These are phyloP conservation scores for Gremmenia infestans DNA, from an alignment of 2,329 filamentous ascomycete genomes.

Conservation along the genomic window DNA sequence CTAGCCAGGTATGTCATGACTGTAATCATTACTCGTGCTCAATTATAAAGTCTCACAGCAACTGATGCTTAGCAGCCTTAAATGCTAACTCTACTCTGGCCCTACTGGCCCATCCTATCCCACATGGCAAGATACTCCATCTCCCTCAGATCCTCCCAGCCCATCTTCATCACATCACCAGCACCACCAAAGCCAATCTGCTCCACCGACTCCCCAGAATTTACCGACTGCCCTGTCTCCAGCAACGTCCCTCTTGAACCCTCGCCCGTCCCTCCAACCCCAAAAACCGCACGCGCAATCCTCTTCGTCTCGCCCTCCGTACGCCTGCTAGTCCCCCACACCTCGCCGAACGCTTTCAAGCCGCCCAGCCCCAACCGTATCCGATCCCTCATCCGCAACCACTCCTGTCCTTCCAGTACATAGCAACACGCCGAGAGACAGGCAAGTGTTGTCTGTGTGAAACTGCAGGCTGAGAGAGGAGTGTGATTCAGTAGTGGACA, in stretches of 20 bases:
- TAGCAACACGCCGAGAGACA: slow-evolving; percentile 56
- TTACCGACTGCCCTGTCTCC: slow-evolving; percentile 2
- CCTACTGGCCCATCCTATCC: slow-evolving; percentile 6
- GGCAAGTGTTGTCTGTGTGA: slow-evolving; percentile 52
- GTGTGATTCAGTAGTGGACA: slow-evolving; percentile 50
- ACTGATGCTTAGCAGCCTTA: neutral
- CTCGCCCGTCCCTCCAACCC: neutral
- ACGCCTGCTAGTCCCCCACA: slow-evolving; percentile 52
- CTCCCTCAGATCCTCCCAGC: neutral
- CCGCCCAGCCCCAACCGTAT: slow-evolving; percentile 56
- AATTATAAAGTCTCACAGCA: neutral
- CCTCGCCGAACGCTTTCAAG: slow-evolving; percentile 48
- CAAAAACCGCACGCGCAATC: slow-evolving; percentile 19
- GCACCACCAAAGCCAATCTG: neutral
- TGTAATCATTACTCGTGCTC: neutral
- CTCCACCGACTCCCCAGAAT: neutral
- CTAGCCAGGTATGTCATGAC: too few relatives aligned
- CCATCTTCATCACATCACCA: neutral
- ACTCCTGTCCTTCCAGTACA: slow-evolving; percentile 37
- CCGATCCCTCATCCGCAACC: slow-evolving; percentile 43
- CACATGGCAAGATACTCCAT: neutral
- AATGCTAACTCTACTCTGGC: neutral
- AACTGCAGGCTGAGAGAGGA: slow-evolving; percentile 51
- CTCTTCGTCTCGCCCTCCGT: slow-evolving; percentile 44
- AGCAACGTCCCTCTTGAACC: neutral